Evolutionary conservation across 352 stramenopile genomes (phyloP).

Genomic region (Phytopythium chamaehyphon): DNA sequence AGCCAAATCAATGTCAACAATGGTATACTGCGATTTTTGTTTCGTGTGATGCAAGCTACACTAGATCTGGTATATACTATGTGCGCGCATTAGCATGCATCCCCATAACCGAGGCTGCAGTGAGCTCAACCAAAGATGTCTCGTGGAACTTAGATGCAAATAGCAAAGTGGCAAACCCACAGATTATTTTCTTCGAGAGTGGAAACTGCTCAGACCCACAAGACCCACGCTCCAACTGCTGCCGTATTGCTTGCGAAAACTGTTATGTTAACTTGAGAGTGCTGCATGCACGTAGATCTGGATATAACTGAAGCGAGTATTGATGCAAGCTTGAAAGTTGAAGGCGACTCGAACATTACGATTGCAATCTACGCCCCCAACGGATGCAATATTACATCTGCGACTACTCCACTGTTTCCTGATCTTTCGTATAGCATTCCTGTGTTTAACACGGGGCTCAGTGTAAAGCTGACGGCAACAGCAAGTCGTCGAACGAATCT

Average conservation of each 20-base stretch:
- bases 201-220: neutral
- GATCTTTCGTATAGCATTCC: neutral
- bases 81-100: too few relatives aligned
- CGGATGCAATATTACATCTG: neutral
- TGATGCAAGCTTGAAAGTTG: neutral
- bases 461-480: neutral
- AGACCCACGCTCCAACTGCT: neutral
- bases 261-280: neutral
- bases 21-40: too few relatives aligned
- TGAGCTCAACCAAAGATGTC: neutral
- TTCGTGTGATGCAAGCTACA: neutral
- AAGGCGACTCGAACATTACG: neutral
- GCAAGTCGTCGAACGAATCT: neutral
- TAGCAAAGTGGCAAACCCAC: neutral
- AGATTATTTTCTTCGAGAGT: neutral
- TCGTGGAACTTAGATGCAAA: neutral
- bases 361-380: conserved; percentile 2
- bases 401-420: neutral
- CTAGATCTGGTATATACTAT: neutral
- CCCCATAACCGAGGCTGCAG: neutral
- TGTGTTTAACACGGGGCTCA: neutral
- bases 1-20: too few relatives aligned
- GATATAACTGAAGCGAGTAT: neutral
- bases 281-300: neutral
- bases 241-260: neutral